Evolutionary conservation across 225 moss, liverwort and hornwort genomes (phyloP), one percentile per base, ranked within the genome.

Genomic region (Asterella californica): DNA sequence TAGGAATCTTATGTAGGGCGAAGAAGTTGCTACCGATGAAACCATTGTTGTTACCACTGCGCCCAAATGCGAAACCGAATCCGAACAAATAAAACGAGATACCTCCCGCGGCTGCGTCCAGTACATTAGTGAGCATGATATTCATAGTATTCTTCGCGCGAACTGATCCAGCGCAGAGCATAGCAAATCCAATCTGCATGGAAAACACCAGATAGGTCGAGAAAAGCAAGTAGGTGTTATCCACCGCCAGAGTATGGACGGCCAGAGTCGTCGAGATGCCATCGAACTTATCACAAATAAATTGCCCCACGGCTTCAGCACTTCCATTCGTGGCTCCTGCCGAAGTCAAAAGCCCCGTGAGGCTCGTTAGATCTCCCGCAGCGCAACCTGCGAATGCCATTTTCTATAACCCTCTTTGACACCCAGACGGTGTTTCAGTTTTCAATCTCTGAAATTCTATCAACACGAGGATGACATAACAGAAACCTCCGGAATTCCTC

Each of bases 151-250:
- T 96, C 90, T 96, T 96, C 1, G 96, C 90, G 2, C 96, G 83
- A 38, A 96, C 96, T 21, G 96, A 96, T 1, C 96, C 96, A 9
- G 96, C 96, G 42, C 96, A 96, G 61, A 96, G 89, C 96, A 96
- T 96, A 10, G 96, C 96, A 75, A 96, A 96, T 27, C 96, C 96
- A 33, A 96, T 86, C 82, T 96, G 96, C 96, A 96, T 96, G 22
- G 92, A 84, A 47, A 96, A 96, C 74, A 96, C 94, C 79, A 96
- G 64, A 63, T 96, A 96, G 37, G 96, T 53, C 21, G 96, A 96
- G 72, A 91, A 96, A 11, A 96, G 75, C 77, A 96, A 71, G 59
- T 61, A 96, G 0, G 89, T 60, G 71, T 87, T 92, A 81, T 96
- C 86, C 14, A 96, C 69, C 12, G 96, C 96, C 0, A 79, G 66